Percentiles rank a stretch among this genome's conserved stretches.
Evolutionary conservation across 257 asterid genomes (phyloP).

Genomic region (Paraleonurus japonicus): DNA sequence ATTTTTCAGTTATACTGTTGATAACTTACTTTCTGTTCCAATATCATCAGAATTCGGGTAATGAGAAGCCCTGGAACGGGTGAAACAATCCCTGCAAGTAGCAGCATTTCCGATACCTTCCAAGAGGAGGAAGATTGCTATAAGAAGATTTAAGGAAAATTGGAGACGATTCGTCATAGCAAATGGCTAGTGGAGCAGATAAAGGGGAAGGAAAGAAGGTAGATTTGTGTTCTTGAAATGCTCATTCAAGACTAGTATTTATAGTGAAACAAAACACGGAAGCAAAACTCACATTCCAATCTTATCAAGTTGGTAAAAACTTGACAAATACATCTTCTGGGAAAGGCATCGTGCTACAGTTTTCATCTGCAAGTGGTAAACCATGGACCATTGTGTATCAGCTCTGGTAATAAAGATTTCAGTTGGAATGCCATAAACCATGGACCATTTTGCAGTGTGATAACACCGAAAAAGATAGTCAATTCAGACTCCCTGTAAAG

Average conservation of each 20-base stretch:
- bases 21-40: constrained; percentile 68
- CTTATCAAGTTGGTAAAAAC: constrained; percentile 27
- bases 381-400: not conserved
- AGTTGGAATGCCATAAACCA: constrained; percentile 27
- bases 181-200: constrained; percentile 10
- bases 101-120: constrained; percentile 40
- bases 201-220: constrained; percentile 23
- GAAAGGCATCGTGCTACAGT: constrained; percentile 25
- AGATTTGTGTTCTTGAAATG: constrained; percentile 31
- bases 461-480: not conserved
- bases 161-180: constrained; percentile 32
- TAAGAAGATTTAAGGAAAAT: constrained; percentile 23
- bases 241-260: constrained; percentile 30
- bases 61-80: constrained; percentile 62
- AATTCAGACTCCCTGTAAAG: not conserved
- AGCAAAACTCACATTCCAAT: not conserved
- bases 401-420: not conserved
- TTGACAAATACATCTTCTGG: constrained; percentile 27
- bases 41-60: constrained; percentile 71
- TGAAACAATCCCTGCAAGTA: constrained; percentile 57
- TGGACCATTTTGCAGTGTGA: constrained; percentile 16
- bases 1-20: not conserved
- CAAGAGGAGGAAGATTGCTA: constrained; percentile 37
- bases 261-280: constrained; percentile 35
- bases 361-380: constrained; percentile 8